Evolutionary conservation across 2,329 filamentous ascomycete genomes (phyloP).

Genomic region (Sclerotinia minor): DNA sequence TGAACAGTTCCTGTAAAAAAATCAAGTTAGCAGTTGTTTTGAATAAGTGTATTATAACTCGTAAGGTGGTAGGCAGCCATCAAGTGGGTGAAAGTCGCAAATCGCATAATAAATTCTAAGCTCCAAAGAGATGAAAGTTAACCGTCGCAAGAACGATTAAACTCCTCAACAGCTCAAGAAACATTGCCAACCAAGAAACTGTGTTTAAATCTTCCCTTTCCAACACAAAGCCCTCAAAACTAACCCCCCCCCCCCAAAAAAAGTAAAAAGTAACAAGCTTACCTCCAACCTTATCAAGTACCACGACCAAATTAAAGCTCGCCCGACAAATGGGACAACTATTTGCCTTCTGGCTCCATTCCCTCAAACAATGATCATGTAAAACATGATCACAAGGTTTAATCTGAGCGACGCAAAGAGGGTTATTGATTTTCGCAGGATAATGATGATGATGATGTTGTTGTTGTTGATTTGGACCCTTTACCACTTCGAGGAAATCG

Average conservation of each 20-base stretch:
- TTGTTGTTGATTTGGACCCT: slow-evolving; percentile 2
- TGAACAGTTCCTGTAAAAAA: slow-evolving; percentile 51
- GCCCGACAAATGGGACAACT: slow-evolving; percentile 96
- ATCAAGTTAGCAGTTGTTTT: slow-evolving; percentile 27
- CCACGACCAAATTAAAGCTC: slow-evolving; percentile 84
- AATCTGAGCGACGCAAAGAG: slow-evolving; percentile 53
- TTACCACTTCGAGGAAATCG: too few relatives aligned
- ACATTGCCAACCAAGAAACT: neutral
- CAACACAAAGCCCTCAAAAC: neutral
- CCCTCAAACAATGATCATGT: slow-evolving; percentile 87
- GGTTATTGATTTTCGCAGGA: slow-evolving; percentile 31
- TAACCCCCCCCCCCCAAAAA: too few relatives aligned
- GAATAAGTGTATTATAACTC: slow-evolving; percentile 2
- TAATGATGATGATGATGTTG: slow-evolving; percentile 27
- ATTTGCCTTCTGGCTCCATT: slow-evolving; percentile 95
- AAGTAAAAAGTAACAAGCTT: slow-evolving; percentile 44
- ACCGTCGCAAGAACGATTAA: neutral
- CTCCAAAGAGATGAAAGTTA: neutral
- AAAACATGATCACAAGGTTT: slow-evolving; percentile 86
- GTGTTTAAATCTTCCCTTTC: too few relatives aligned
- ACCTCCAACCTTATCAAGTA: slow-evolving; percentile 80
- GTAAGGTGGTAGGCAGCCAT: neutral
- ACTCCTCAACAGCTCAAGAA: neutral
- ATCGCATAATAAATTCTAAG: neutral
- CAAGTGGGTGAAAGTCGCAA: neutral